Conservation (phyloP, 139 green algal species). For the Chlamydomonas sp. region DNA sequence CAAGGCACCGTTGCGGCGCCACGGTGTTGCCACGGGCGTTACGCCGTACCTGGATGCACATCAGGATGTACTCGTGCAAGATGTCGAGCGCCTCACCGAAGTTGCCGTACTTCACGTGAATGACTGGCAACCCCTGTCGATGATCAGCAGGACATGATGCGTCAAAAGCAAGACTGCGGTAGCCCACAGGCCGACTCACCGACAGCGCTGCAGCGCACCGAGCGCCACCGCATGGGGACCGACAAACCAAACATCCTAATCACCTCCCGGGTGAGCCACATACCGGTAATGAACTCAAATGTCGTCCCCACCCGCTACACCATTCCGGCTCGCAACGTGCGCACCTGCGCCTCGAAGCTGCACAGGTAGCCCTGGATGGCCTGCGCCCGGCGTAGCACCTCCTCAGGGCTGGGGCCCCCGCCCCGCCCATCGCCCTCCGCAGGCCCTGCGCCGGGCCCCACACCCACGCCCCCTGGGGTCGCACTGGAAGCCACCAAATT, state of each 20-base stretch:
- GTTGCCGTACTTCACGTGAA: constrained; percentile 58
- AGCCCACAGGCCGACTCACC: neutral
- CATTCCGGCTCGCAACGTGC: neutral
- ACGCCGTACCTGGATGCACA: constrained; percentile 66
- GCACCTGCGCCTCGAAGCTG: constrained; percentile 54
- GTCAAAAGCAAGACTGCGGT: neutral
- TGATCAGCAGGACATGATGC: no score
- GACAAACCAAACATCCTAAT: no score
- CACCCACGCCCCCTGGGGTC: neutral
- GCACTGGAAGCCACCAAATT: neutral
- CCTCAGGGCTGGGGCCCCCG: neutral
- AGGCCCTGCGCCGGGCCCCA: neutral
- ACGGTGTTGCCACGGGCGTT: neutral
- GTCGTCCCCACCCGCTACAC: neutral
- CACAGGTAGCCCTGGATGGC: constrained; percentile 72
- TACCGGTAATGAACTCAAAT: neutral
- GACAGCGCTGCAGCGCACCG: neutral
- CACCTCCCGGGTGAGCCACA: no score
- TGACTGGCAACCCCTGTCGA: constrained; percentile 65
- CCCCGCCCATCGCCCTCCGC: neutral
- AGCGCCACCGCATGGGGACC: no score
- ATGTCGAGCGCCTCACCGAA: constrained; percentile 67
- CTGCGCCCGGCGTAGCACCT: constrained; percentile 48
- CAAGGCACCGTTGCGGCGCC: neutral
- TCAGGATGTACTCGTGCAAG: constrained; percentile 80